Evolutionary conservation across 129 eudicot genomes (phyloP).

Genomic region (Lactuca sativa): DNA sequence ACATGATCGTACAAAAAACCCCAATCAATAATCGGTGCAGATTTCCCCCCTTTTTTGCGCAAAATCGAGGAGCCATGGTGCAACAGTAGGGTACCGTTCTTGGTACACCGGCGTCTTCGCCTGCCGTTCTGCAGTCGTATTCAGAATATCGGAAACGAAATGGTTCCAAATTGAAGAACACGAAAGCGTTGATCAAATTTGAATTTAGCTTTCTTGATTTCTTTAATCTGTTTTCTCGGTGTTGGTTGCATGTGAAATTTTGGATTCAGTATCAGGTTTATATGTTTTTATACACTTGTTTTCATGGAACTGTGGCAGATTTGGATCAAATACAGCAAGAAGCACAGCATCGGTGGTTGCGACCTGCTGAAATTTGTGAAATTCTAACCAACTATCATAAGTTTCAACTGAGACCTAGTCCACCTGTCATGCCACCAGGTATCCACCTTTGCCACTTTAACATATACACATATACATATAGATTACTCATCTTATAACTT

Average conservation of each 20-base stretch:
- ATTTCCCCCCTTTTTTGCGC: neutral
- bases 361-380: constrained; percentile 39
- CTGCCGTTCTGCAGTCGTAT: neutral
- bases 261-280: neutral
- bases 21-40: neutral
- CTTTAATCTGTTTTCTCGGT: neutral
- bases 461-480: neutral
- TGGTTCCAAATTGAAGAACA: neutral
- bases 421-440: constrained; percentile 39
- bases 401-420: constrained; percentile 18
- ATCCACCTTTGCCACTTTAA: neutral
- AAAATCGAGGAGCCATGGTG: neutral
- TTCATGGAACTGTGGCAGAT: constrained; percentile 29
- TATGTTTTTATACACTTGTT: neutral
- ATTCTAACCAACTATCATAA: constrained; percentile 27
- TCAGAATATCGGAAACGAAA: neutral
- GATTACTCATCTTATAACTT: neutral
- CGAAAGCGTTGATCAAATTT: no score
- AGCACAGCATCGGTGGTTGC: constrained; percentile 40
- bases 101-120: neutral
- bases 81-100: neutral
- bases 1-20: neutral
- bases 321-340: constrained; percentile 33
- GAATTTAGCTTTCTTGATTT: neutral
- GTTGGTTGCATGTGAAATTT: neutral